Percentiles rank a stretch among this genome's conserved stretches.
Conservation (phyloP, 805 yeast species). For the Candida caryicola region DNA sequence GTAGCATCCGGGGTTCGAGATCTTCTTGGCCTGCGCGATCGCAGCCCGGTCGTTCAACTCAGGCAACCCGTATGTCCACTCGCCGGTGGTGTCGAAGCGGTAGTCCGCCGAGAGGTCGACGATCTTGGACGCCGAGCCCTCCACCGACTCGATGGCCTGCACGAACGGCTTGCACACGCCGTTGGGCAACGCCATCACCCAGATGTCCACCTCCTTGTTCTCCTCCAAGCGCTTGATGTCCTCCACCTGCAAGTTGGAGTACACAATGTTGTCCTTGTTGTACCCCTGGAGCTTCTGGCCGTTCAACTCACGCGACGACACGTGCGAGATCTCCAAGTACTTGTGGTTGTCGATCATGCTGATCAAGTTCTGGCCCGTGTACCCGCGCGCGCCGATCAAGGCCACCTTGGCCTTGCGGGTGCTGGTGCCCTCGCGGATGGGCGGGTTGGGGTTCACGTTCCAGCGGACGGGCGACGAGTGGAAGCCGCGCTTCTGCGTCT, state of each 20-base stretch:
- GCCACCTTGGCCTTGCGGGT: slow-evolving; percentile 71
- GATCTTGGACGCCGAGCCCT: slow-evolving; percentile 69
- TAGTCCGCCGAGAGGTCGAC: slow-evolving; percentile 94
- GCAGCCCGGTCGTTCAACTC: slow-evolving; percentile 71
- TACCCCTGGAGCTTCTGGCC: slow-evolving; percentile 89
- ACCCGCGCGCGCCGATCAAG: slow-evolving; percentile 97
- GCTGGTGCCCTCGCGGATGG: slow-evolving; percentile 62
- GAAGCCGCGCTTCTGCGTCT: slow-evolving; percentile 48
- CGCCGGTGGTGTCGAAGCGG: slow-evolving; percentile 83
- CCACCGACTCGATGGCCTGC: slow-evolving; percentile 68
- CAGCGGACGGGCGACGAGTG: slow-evolving; percentile 19
- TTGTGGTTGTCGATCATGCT: slow-evolving; percentile 86
- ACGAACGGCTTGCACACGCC: slow-evolving; percentile 93
- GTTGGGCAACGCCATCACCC: slow-evolving; percentile 99
- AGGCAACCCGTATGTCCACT: slow-evolving; percentile 95
- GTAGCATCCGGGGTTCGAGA: slow-evolving; percentile 97
- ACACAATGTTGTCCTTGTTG: slow-evolving; percentile 72
- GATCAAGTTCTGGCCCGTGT: slow-evolving; percentile 91
- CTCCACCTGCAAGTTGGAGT: slow-evolving; percentile 83
- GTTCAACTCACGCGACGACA: slow-evolving; percentile 89
- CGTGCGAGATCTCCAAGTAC: slow-evolving; percentile 81
- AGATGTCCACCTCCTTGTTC: slow-evolving; percentile 77
- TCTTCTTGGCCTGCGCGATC: slow-evolving; percentile 70
- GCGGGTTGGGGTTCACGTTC: slow-evolving; percentile 66
- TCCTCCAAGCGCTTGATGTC: slow-evolving; percentile 80